phyloP scores from a whole-genome alignment of 176 grass and related monocot species.

The Alopecurus myosuroides region DNA sequence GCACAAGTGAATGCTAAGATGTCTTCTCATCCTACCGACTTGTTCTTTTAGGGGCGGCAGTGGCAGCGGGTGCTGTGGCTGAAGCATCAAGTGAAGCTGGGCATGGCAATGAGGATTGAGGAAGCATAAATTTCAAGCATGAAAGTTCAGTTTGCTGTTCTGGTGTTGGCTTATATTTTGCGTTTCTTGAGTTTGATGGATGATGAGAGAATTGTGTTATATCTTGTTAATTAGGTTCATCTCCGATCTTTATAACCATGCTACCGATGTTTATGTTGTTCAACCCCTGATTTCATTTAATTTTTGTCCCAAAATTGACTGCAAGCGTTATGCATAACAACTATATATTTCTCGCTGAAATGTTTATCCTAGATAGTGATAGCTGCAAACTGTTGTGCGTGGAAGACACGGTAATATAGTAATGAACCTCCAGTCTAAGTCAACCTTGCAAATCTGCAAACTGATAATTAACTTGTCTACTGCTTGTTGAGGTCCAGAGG shows the following conservation, averaged over 20 bases:
- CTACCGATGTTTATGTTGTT: background rate
- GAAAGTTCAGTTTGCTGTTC: background rate
- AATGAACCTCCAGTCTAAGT: too few species aligned
- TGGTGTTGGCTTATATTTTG: background rate
- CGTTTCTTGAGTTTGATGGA: background rate
- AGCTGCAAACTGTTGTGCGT: background rate
- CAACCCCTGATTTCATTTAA: background rate
- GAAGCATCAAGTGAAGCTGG: background rate
- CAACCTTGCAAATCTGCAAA: background rate
- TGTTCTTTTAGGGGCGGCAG: background rate
- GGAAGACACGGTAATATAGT: background rate
- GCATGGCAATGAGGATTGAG: background rate
- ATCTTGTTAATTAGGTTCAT: background rate
- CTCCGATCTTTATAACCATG: background rate
- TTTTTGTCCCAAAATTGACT: background rate
- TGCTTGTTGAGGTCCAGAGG: background rate
- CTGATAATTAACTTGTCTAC: background rate
- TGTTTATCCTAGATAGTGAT: background rate
- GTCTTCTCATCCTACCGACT: background rate
- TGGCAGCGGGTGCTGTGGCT: background rate
- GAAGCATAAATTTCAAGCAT: background rate
- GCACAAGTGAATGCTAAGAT: background rate
- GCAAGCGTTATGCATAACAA: background rate
- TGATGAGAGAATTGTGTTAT: background rate
- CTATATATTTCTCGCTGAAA: background rate